Conservation (phyloP, 2,329 filamentous ascomycete species). For the Metarhizium anisopliae region DNA sequence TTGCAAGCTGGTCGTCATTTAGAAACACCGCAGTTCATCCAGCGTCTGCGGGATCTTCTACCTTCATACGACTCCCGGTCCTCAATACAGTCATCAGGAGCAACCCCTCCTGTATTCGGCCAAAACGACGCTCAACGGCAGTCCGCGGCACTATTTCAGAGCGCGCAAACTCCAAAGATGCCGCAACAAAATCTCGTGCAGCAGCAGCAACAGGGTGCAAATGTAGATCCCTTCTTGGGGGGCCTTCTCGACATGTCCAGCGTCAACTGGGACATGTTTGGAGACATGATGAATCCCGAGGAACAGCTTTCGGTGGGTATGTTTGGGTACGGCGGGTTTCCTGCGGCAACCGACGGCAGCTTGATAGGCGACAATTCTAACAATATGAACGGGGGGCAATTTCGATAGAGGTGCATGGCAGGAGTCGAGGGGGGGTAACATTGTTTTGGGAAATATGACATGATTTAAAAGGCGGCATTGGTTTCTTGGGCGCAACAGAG, state of each 20-base stretch:
- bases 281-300: conserved; percentile 17
- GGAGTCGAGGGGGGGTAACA: neutral
- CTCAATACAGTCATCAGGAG: conserved; percentile 16
- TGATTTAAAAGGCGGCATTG: neutral
- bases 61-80: conserved; percentile 28
- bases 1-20: conserved; percentile 26
- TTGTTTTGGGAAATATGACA: neutral
- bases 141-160: neutral
- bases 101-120: neutral
- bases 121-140: neutral
- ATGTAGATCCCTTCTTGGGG: conserved; percentile 34
- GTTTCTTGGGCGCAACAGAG: neutral
- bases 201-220: conserved; percentile 10
- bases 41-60: conserved; percentile 32
- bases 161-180: neutral
- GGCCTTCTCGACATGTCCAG: conserved; percentile 33
- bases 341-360: conserved; percentile 8
- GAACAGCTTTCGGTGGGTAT: conserved; percentile 21
- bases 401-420: conserved; percentile 3
- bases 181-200: neutral
- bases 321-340: conserved; percentile 21
- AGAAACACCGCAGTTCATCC: conserved; percentile 36
- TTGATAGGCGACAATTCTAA: conserved; percentile 1
- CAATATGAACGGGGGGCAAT: conserved; percentile 1
- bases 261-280: conserved; percentile 39